Base-by-base conservation (phyloP, 805 yeast species). In the Candida parachauliodes region DNA sequence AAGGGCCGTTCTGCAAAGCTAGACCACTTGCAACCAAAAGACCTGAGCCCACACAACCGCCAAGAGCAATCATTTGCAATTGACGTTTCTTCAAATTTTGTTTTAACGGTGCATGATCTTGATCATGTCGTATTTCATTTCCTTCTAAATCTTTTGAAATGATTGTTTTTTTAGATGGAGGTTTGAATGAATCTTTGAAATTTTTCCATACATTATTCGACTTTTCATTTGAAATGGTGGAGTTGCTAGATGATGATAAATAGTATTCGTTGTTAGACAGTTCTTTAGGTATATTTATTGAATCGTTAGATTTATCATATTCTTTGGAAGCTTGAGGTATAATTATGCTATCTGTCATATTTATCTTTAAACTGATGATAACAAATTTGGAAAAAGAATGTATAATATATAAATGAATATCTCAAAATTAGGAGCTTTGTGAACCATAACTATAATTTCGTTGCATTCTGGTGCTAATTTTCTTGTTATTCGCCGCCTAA, bases 41-140 rank as follows among this genome's bases (percentile, higher is more conserved):
- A 4, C 72, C 72, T 20, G 62, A 51, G 0, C 72, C 72, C 14
- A 67, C 66, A 44, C 71, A 65, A 1, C 70, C 69, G 5, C 70
- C 69, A 20, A 67, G 49, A 4, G 70, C 62, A 34, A 67, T 67
- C 60, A 67, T 59, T 43, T 57, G 65, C 7, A 61, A 40, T 39
- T 61, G 67, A 35, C 64, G 41, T 36, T 57, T 54, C 28, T 57
- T 59, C 23, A 57, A 52, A 12, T 52, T 51, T 28, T 54, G 53
- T 28, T 51, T 48, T 16, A 55, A 45, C 5, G 32, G 32, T 14
- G 39, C 39, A 14, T 22, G 15, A 6, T 18, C 22, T 21, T 23
- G 21, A 10, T 29, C 43, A 10, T 32, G 32, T 40, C 37, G 40
- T 29, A 31, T 37, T 2, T 23, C 35, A 8, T 29, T 22, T n/a